phyloP scores from a whole-genome alignment of 352 stramenopile genomes.

The Pythium sp. region DNA sequence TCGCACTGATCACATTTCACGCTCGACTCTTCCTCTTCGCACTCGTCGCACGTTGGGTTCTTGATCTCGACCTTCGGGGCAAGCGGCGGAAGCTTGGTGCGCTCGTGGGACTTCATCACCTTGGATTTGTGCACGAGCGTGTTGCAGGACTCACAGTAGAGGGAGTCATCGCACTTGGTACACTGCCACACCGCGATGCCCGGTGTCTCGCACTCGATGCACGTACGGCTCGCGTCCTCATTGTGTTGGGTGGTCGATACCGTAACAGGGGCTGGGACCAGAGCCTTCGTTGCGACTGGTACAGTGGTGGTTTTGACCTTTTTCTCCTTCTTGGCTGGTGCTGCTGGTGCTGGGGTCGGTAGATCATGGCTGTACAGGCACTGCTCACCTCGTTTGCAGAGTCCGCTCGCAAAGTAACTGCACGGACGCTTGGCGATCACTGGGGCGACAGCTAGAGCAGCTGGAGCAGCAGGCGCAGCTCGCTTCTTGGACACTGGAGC shows the following conservation, averaged over 20 bases:
- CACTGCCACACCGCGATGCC: conserved; percentile 47
- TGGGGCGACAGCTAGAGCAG: neutral
- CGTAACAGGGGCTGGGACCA: neutral
- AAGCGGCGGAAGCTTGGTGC: conserved; percentile 31
- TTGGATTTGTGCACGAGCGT: conserved; percentile 50
- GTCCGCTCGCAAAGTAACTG: conserved; percentile 44
- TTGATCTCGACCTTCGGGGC: conserved; percentile 7
- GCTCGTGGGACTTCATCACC: conserved; percentile 63
- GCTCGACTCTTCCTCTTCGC: conserved; percentile 32
- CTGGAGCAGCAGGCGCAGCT: conserved; percentile 3
- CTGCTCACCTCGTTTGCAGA: conserved; percentile 48
- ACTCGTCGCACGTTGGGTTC: conserved; percentile 48
- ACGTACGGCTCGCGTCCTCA: conserved; percentile 35
- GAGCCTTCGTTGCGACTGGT: conserved; percentile 13
- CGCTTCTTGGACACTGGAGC: conserved; percentile 7
- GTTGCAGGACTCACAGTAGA: conserved; percentile 68
- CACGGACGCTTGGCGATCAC: conserved; percentile 31
- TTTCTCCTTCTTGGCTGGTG: conserved; percentile 4
- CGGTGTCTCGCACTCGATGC: conserved; percentile 60
- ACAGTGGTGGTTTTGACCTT: conserved; percentile 6
- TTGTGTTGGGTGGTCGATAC: neutral
- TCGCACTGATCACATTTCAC: conserved; percentile 61
- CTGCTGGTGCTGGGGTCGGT: neutral
- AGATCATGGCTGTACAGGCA: conserved; percentile 46
- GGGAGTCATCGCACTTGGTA: conserved; percentile 48